Conservation (phyloP, 129 eudicot genomes). For the Solidago caesia region DNA sequence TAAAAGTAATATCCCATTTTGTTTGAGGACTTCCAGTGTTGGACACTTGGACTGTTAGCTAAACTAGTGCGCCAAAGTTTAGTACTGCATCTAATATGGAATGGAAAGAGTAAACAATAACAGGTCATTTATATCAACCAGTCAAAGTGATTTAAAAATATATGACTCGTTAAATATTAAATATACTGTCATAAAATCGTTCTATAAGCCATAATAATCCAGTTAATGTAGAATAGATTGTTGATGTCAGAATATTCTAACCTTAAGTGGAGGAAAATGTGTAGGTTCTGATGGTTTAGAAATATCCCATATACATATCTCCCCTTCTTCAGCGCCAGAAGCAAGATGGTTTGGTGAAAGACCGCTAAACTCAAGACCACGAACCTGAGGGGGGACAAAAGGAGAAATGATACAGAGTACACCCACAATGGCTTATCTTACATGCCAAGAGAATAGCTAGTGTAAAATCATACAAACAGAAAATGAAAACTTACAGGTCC, state of each 20-base stretch:
- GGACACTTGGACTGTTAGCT: no score
- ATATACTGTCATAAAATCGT: background rate
- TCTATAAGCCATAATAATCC: conserved; percentile 1
- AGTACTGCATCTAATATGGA: no score
- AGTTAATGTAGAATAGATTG: conserved; percentile 5
- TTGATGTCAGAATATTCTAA: conserved; percentile 28
- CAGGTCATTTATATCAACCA: no score
- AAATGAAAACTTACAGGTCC: conserved; percentile 75
- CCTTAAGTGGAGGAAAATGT: conserved; percentile 93
- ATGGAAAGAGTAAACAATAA: no score
- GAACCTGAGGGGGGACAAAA: conserved; percentile 54
- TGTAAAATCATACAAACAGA: conserved; percentile 16
- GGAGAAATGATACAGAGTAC: background rate
- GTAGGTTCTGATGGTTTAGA: conserved; percentile 70
- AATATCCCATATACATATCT: conserved; percentile 94
- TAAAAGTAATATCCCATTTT: no score
- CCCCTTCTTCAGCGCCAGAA: conserved; percentile 99
- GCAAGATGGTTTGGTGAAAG: conserved; percentile 84
- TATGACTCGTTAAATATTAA: background rate
- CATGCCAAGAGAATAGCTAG: background rate
- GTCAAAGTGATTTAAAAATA: no score
- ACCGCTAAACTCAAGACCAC: conserved; percentile 90
- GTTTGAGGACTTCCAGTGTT: no score
- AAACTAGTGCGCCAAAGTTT: no score
- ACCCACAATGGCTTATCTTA: conserved; percentile 2